Base-by-base conservation (phyloP, 352 stramenopile genomes). In the Plasmopara muralis region DNA sequence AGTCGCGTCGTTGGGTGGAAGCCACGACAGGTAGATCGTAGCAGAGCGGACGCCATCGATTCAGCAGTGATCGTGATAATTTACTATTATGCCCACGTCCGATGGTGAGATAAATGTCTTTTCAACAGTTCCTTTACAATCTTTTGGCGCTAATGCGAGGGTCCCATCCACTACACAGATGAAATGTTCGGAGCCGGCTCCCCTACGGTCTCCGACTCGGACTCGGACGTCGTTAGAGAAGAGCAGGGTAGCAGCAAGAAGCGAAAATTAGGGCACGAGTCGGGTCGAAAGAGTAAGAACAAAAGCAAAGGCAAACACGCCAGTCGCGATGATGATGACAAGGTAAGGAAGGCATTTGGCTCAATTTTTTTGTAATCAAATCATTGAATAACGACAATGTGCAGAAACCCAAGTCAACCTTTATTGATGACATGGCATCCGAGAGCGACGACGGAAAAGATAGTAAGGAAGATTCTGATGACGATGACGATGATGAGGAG, bases 391-490 rank as follows among this genome's bases (percentile, higher is more conserved):
- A 35, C 37, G 14, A 8, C 37, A 41, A 8, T 16, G 7, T 41
- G 25, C 41, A 91, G 80, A 83, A 82, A 25, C 57, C 73, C 43
- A 93, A 91, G 50, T 89, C 79, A 8, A 71, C 78, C 6, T 93
- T 93, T 37, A 91, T 95, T 45, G 83, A 95, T n/a, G 85, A 95
- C 43, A 81, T 88, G 59, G 85, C 85, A 30, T 95, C 85, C 0
- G 85, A 95, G 49, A 95, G 85, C 37, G 84, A 92, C 34, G 84
- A 92, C 47, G 84, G 64, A 28, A 74, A 57, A 18, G 54, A n/a
- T 41, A 13, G 14, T 15, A 15, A 43, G 39, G 53, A 64, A 29
- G 68, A 81, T 50, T 83, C 68, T 16, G 82, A 90, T 42, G 74
- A 89, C 15, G 77, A 79, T 4, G 75, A 88, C 16, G 77, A 88